Evolutionary conservation across 2,329 filamentous ascomycete genomes (phyloP), one percentile per base, ranked within the genome.

Genomic region (Alternaria ethzedia): DNA sequence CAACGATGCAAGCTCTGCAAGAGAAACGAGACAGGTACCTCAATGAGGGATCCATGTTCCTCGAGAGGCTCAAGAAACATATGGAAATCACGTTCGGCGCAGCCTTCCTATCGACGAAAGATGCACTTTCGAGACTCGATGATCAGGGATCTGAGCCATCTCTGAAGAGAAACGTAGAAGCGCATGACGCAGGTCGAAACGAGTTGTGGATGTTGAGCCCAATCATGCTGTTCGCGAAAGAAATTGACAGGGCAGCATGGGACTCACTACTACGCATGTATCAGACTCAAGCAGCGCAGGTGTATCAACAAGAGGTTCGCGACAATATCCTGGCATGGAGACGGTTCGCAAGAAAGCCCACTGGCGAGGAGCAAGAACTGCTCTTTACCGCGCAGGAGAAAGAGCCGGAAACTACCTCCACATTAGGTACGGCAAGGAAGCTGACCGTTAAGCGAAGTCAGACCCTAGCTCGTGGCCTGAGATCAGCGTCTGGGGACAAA

Each of bases 401-500:
- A 76, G 94, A 97, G 75, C 90, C 92, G 56, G 92, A 96, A 72
- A 89, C 88, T 51, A 83, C 87, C 54, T 72, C 76, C 50, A 83
- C 87, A 56, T 70, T 76, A 20, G 74, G 75, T 87, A 92, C 20
- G 89, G 94, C 94, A 10, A 88, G 94, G 66, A 97, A 97, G 80
- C 82, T 98, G 65, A 98, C 95, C 0, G 94, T 98, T 57, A 97
- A 97, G 84, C 88, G 94, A 75, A 96, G 93, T 68, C 94, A 97
- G 80, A 97, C 93, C 3, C 82, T 96, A 60, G 92, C 92, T 21
- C 90, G 91, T 72, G 89, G 86, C 51, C 83, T 95, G 54, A 88
- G 92, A 36, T 89, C 89, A 51, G 89, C 90, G 11, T 84, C 90
- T 61, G 86, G 88, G 28, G 91, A 93, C 50, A 88, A 87, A 57